Evolutionary conservation across 495 filamentous ascomycete genomes (phyloP).

Genomic region (Podospora comata): DNA sequence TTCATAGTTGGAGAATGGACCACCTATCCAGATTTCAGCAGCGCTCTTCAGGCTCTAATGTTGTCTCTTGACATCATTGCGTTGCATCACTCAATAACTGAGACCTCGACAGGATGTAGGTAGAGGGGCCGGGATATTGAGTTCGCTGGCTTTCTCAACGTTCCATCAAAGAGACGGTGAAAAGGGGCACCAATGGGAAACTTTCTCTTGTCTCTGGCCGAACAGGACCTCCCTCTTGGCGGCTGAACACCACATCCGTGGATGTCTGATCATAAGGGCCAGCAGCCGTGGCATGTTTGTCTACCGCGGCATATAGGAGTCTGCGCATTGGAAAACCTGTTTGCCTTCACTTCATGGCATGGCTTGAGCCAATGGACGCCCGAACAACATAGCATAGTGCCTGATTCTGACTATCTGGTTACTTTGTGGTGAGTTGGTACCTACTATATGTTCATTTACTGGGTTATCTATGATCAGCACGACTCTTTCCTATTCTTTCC

Average conservation of each 20-base stretch:
- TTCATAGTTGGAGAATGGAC: too few relatives aligned
- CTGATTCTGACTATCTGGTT: neutral
- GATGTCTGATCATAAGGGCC: neutral
- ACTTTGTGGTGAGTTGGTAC: neutral
- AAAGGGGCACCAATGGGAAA: constrained; percentile 8
- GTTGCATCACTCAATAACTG: constrained; percentile 17
- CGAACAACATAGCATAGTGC: neutral
- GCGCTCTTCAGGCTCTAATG: too few relatives aligned
- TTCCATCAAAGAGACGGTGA: constrained; percentile 1
- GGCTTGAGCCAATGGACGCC: neutral
- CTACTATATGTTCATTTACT: neutral
- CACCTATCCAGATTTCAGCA: too few relatives aligned
- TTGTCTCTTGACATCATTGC: constrained; percentile 21
- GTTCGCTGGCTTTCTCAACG: neutral
- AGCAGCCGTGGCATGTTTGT: neutral
- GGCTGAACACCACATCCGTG: neutral
- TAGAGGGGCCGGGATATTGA: neutral
- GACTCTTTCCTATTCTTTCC: neutral
- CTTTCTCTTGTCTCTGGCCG: neutral
- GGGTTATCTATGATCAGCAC: neutral
- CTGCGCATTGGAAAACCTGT: constrained; percentile 5
- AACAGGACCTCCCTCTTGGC: neutral
- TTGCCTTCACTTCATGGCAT: neutral
- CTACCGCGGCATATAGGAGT: neutral
- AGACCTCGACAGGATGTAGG: neutral